These are phyloP conservation scores for Boletus rex-veris DNA, from an alignment of 768 basidiomycete genomes.

Conservation along the genomic window DNA sequence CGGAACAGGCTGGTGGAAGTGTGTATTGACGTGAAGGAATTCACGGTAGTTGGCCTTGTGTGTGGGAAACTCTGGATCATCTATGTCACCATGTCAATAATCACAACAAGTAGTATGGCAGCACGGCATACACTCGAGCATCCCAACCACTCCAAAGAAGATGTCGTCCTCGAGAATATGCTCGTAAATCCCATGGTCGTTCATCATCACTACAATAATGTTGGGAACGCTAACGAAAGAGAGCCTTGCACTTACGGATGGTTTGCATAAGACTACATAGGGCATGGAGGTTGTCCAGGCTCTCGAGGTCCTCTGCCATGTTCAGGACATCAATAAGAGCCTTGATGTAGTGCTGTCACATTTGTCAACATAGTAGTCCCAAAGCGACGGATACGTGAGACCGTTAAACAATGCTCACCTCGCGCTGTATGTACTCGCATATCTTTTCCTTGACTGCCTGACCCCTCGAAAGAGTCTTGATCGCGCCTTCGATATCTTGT, in stretches of 20 bases:
- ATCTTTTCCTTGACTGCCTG: constrained; percentile 74
- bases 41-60: constrained; percentile 97
- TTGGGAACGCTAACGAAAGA: background rate
- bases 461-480: constrained; percentile 73
- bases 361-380: constrained; percentile 1
- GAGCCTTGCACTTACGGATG: constrained; percentile 59
- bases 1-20: constrained; percentile 85
- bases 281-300: constrained; percentile 84
- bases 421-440: constrained; percentile 83
- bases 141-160: constrained; percentile 90
- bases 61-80: constrained; percentile 95
- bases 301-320: constrained; percentile 91
- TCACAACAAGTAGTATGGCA: constrained; percentile 1
- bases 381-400: background rate
- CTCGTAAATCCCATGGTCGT: constrained; percentile 93
- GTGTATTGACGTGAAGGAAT: constrained; percentile 78
- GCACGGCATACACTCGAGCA: constrained; percentile 86
- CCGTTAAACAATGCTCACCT: constrained; percentile 48
- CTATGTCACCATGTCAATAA: constrained; percentile 39
- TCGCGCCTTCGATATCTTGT: constrained; percentile 71
- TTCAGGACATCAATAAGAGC: constrained; percentile 79
- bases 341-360: constrained; percentile 77
- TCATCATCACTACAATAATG: constrained; percentile 71
- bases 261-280: constrained; percentile 92
- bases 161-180: constrained; percentile 90